These are phyloP conservation scores for Yarrowia sp. DNA, from an alignment of 805 yeast genomes.

Conservation along the genomic window DNA sequence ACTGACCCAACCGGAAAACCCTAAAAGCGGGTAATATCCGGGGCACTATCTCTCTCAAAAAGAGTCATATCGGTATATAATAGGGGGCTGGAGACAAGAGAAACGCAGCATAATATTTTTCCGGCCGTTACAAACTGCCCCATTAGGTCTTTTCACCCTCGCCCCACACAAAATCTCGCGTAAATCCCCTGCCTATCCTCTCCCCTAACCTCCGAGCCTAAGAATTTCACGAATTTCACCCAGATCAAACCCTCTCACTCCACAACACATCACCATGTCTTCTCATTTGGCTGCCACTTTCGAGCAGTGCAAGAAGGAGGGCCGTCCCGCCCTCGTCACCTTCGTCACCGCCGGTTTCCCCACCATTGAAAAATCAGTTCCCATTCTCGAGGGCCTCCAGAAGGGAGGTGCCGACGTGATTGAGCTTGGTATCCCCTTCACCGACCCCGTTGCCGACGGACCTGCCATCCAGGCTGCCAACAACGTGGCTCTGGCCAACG, in stretches of 20 bases:
- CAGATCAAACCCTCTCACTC: slow-evolving; percentile 2
- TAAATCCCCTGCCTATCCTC: not conserved
- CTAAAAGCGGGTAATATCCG: slow-evolving; percentile 16
- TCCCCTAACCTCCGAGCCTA: slow-evolving; percentile 26
- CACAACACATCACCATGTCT: slow-evolving; percentile 44
- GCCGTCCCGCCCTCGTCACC: slow-evolving; percentile 85
- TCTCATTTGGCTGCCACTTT: slow-evolving; percentile 58
- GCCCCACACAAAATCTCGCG: not conserved
- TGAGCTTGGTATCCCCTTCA: slow-evolving; percentile 93
- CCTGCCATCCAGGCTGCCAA: slow-evolving; percentile 93
- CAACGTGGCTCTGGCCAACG: slow-evolving; percentile 71
- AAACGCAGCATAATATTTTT: not conserved
- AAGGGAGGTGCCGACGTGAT: slow-evolving; percentile 94
- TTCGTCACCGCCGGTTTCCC: slow-evolving; percentile 96
- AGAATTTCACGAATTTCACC: slow-evolving; percentile 4
- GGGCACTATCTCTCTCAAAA: not conserved
- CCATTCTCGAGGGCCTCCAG: slow-evolving; percentile 82
- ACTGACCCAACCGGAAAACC: slow-evolving; percentile 9
- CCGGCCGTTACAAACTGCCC: not conserved
- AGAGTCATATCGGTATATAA: slow-evolving; percentile 3
- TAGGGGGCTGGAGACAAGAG: not conserved
- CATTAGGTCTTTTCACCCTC: not conserved
- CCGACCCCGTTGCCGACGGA: slow-evolving; percentile 99
- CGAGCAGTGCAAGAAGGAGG: slow-evolving; percentile 55
- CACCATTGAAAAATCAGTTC: slow-evolving; percentile 79